Conservation (phyloP, 2,329 filamentous ascomycete genomes). For the Thermoascus crustaceus region DNA sequence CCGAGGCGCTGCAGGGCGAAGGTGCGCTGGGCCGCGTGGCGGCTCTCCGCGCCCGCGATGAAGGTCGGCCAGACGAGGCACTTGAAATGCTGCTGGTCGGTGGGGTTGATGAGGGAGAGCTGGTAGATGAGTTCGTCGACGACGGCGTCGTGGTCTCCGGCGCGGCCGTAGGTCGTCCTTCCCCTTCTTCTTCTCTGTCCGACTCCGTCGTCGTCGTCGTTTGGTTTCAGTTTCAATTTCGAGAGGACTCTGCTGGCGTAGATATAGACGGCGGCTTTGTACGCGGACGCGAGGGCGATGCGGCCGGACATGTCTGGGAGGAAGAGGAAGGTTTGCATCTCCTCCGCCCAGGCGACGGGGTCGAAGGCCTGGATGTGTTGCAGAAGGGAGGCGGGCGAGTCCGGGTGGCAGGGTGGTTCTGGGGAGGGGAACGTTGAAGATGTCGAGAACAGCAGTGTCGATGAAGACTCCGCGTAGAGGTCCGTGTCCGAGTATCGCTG, state of each 20-base stretch:
- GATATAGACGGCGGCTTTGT: conserved; percentile 33
- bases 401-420: conserved; percentile 19
- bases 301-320: conserved; percentile 41
- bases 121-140: conserved; percentile 27
- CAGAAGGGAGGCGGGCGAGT: conserved; percentile 25
- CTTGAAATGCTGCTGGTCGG: conserved; percentile 35
- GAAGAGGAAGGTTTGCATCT: conserved; percentile 34
- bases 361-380: conserved; percentile 33
- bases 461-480: conserved; percentile 15
- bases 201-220: not conserved
- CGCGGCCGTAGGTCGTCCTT: conserved; percentile 17
- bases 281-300: conserved; percentile 39
- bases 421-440: conserved; percentile 20
- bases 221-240: conserved; percentile 3
- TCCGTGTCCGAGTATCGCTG: conserved; percentile 27
- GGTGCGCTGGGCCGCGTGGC: conserved; percentile 21
- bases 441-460: conserved; percentile 20
- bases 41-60: conserved; percentile 35
- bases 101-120: conserved; percentile 26
- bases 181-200: not conserved
- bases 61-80: conserved; percentile 38
- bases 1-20: conserved; percentile 26
- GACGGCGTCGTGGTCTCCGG: conserved; percentile 20
- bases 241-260: conserved; percentile 33
- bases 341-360: conserved; percentile 28